Conservation (phyloP, 1,284 basidiomycete genomes). For the Erythrobasidium hasegawianum region DNA sequence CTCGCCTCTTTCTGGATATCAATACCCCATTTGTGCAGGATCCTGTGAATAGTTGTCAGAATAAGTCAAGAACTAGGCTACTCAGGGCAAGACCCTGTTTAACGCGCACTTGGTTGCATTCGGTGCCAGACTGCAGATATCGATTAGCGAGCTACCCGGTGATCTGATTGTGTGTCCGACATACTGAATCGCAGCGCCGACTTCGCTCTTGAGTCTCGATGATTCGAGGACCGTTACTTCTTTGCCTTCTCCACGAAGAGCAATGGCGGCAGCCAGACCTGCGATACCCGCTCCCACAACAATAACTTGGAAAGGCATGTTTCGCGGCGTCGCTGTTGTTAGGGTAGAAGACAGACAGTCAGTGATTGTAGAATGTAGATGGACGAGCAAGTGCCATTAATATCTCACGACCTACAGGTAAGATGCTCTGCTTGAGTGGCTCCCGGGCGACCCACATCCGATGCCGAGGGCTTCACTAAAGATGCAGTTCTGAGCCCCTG, state of each 20-base stretch:
- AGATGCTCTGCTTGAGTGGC: too few species aligned
- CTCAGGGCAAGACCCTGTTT: too few species aligned
- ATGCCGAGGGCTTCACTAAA: too few species aligned
- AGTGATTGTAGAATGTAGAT: too few species aligned
- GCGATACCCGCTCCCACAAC: slow-evolving; percentile 47
- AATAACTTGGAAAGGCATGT: slow-evolving; percentile 31
- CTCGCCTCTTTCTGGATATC: slow-evolving; percentile 8
- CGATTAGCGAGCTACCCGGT: background rate
- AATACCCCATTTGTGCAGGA: slow-evolving; percentile 6
- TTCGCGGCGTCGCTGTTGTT: too few species aligned
- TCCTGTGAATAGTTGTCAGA: too few species aligned
- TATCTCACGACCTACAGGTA: too few species aligned
- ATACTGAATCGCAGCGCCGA: slow-evolving; percentile 8
- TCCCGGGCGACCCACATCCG: too few species aligned
- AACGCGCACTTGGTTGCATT: slow-evolving; percentile 3
- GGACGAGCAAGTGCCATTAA: too few species aligned
- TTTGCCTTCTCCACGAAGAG: slow-evolving; percentile 46
- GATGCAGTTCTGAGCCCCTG: too few species aligned
- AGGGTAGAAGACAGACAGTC: too few species aligned
- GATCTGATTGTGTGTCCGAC: background rate
- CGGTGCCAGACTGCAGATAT: background rate
- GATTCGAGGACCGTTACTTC: slow-evolving; percentile 44
- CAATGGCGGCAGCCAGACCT: slow-evolving; percentile 48
- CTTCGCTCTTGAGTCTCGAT: background rate
- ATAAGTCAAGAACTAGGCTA: too few species aligned